phyloP scores from a whole-genome alignment of 2,329 filamentous ascomycete species.

The Zopfia rhizophila region DNA sequence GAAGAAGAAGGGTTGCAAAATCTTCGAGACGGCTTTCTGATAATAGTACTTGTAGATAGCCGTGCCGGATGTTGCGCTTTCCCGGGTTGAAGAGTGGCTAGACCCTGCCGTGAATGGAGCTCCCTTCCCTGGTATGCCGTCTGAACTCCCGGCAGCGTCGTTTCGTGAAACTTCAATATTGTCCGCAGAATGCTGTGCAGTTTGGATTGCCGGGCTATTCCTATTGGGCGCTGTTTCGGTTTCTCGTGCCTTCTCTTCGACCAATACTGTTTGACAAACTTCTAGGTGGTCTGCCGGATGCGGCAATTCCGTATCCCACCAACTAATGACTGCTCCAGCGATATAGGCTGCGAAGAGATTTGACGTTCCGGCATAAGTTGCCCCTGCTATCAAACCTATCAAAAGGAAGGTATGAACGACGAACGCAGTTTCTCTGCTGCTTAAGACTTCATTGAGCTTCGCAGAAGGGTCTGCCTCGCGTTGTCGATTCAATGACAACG shows the following conservation, averaged over 20 bases:
- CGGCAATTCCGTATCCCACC: slow-evolving; percentile 64
- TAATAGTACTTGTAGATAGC: slow-evolving; percentile 61
- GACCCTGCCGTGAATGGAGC: not conserved
- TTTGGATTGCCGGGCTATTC: not conserved
- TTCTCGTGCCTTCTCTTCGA: slow-evolving; percentile 2
- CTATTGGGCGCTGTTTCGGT: not conserved
- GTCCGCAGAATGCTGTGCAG: not conserved
- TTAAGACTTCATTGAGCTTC: slow-evolving; percentile 36
- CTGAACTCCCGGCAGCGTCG: not conserved
- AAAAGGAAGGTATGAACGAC: slow-evolving; percentile 62
- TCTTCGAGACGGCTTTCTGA: slow-evolving; percentile 55
- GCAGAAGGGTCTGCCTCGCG: slow-evolving; percentile 35
- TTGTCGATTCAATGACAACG: slow-evolving; percentile 45
- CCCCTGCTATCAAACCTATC: slow-evolving; percentile 60
- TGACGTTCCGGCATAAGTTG: slow-evolving; percentile 71
- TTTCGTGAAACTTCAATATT: not conserved
- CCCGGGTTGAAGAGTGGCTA: not conserved
- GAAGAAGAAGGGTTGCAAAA: slow-evolving; percentile 79
- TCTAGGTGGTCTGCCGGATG: slow-evolving; percentile 25
- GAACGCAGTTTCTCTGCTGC: slow-evolving; percentile 52
- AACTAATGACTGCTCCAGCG: slow-evolving; percentile 67
- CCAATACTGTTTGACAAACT: not conserved
- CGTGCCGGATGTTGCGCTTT: slow-evolving; percentile 26
- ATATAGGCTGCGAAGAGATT: slow-evolving; percentile 70
- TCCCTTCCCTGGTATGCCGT: not conserved